These are phyloP conservation scores for Cyclanthera cordifolia DNA, from an alignment of 306 rosid genomes.

Conservation along the genomic window DNA sequence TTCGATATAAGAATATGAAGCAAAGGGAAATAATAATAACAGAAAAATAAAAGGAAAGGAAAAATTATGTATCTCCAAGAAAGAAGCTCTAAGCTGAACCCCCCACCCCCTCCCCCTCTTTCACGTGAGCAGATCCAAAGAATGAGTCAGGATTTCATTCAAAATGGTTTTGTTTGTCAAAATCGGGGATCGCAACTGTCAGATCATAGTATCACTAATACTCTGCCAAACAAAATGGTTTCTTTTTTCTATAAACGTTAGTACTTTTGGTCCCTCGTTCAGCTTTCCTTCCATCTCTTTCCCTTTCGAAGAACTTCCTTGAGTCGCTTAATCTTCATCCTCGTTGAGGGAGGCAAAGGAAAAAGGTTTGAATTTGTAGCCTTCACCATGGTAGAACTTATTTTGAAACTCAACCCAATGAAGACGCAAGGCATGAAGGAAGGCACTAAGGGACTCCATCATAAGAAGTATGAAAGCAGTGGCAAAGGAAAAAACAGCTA, in stretches of 20 bases:
- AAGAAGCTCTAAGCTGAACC: constrained; percentile 16
- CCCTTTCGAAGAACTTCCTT: background rate
- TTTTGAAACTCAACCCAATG: constrained; percentile 99
- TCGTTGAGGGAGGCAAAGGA: constrained; percentile 60
- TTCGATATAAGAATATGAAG: constrained; percentile 7
- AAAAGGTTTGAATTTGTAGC: constrained; percentile 89
- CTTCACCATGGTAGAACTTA: constrained; percentile 92
- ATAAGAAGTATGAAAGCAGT: constrained; percentile 94
- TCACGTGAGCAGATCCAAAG: constrained; percentile 26
- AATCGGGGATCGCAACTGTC: constrained; percentile 20
- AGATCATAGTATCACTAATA: constrained; percentile 10
- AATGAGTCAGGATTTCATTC: constrained; percentile 29
- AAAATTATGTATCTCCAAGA: background rate
- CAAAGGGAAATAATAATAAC: background rate
- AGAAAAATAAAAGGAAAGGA: background rate
- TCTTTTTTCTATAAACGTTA: constrained; percentile 12
- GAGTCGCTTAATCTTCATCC: constrained; percentile 59
- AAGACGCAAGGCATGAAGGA: constrained; percentile 98
- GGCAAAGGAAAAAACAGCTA: constrained; percentile 86
- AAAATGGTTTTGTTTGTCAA: constrained; percentile 27
- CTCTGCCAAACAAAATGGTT: constrained; percentile 15
- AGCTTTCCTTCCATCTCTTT: background rate
- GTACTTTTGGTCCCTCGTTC: background rate
- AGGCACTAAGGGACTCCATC: constrained; percentile 98
- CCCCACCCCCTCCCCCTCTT: too few relatives aligned